Conservation (phyloP, 1,139 yeast genomes). For the Magnusiomyces suaveolens region DNA sequence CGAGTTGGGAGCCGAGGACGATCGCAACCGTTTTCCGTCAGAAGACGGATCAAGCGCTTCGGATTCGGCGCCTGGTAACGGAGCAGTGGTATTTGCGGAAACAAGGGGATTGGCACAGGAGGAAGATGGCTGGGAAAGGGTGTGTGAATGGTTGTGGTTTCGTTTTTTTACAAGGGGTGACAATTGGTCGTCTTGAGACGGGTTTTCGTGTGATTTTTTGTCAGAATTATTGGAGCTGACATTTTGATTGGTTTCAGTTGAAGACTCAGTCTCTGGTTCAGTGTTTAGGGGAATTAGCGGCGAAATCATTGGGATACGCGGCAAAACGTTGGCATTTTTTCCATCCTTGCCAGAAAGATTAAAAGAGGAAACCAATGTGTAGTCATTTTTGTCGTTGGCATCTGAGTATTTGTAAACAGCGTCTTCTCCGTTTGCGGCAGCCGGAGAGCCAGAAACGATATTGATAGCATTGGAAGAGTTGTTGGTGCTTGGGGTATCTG, state of each 20-base stretch:
- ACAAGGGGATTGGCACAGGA: background rate
- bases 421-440: background rate
- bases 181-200: background rate
- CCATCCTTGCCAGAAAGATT: background rate
- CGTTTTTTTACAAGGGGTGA: background rate
- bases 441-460: background rate
- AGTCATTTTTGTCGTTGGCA: background rate
- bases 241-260: background rate
- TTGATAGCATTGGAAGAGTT: background rate
- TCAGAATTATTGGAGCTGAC: too few species aligned
- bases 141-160: background rate
- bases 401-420: background rate
- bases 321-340: conserved; percentile 11
- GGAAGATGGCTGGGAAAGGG: background rate
- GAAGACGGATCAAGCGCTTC: background rate
- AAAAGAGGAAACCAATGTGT: background rate
- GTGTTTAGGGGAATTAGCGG: conserved; percentile 11
- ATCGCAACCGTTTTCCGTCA: background rate
- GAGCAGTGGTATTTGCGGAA: conserved; percentile 6
- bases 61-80: background rate
- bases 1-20: background rate
- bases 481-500: too few species aligned
- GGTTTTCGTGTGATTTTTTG: too few species aligned
- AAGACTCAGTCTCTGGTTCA: background rate
- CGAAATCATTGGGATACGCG: conserved; percentile 15